These are phyloP conservation scores for Suillus subaureus DNA, from an alignment of 768 basidiomycete species.

Conservation along the genomic window DNA sequence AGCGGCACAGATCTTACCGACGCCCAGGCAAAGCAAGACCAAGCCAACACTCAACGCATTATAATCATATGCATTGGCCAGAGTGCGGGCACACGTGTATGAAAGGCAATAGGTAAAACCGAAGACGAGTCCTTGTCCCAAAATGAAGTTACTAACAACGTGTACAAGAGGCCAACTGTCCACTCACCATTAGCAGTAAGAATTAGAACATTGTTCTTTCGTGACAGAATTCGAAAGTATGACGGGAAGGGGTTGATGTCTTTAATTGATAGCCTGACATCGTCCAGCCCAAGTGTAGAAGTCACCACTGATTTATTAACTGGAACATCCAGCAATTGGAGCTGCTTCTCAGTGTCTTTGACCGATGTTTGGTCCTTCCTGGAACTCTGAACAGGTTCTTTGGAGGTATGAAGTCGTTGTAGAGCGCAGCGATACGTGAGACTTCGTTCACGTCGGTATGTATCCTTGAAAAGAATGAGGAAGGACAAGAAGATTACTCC, in stretches of 20 bases:
- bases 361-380: constrained; percentile 20
- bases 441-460: constrained; percentile 82
- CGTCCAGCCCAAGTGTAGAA: constrained; percentile 20
- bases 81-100: constrained; percentile 75
- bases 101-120: constrained; percentile 69
- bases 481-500: constrained; percentile 58
- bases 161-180: not conserved
- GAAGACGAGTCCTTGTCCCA: constrained; percentile 60
- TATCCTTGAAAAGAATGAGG: constrained; percentile 74
- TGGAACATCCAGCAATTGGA: constrained; percentile 29
- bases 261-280: constrained; percentile 56
- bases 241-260: constrained; percentile 80
- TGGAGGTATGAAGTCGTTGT: constrained; percentile 40
- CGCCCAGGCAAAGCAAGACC: constrained; percentile 73
- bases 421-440: constrained; percentile 74
- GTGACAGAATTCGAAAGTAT: constrained; percentile 55
- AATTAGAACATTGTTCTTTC: constrained; percentile 68
- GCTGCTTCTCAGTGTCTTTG: constrained; percentile 17
- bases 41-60: constrained; percentile 72
- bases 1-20: constrained; percentile 43
- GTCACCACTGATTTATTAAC: constrained; percentile 16
- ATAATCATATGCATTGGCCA: constrained; percentile 64
- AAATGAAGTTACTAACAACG: constrained; percentile 15
- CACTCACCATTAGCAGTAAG: constrained; percentile 39
- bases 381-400: constrained; percentile 21